phyloP scores from a whole-genome alignment of 106 monocot genomes.

The Phalaenopsis equestris region DNA sequence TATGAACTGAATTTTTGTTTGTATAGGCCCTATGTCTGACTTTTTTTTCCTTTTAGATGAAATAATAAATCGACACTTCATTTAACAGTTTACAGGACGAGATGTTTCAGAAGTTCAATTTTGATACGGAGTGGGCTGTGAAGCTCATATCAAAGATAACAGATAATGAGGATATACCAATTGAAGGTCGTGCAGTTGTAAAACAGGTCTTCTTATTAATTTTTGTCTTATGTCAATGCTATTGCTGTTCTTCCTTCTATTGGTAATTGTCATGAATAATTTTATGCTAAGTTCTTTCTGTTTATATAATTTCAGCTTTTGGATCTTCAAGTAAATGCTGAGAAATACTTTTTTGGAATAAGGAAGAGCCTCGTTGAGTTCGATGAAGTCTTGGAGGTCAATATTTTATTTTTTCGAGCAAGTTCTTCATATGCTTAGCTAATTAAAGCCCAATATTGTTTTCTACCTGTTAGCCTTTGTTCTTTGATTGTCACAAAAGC shows the following conservation, averaged over 20 bases:
- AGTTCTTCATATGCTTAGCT: neutral
- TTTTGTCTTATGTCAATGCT: conserved; percentile 7
- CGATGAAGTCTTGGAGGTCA: conserved; percentile 95
- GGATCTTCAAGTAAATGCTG: conserved; percentile 83
- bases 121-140: conserved; percentile 99
- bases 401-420: neutral
- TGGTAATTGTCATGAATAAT: neutral
- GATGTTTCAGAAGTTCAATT: conserved; percentile 99
- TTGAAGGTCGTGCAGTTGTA: conserved; percentile 79
- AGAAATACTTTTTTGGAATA: conserved; percentile 90
- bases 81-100: conserved; percentile 89
- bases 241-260: conserved; percentile 3
- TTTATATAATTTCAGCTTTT: conserved; percentile 57
- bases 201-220: conserved; percentile 56
- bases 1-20: neutral
- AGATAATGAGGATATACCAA: conserved; percentile 88
- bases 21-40: neutral
- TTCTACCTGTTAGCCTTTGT: neutral
- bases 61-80: conserved; percentile 1
- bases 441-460: conserved; percentile 2
- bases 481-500: neutral
- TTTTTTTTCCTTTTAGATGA: conserved; percentile 1
- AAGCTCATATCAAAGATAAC: conserved; percentile 93
- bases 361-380: conserved; percentile 99
- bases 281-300: conserved; percentile 9